A percentile compares a stretch with the other conserved stretches of the same genome.
These are phyloP conservation scores for Thelonectria rubi DNA, from an alignment of 2,329 filamentous ascomycete genomes.

Conservation along the genomic window DNA sequence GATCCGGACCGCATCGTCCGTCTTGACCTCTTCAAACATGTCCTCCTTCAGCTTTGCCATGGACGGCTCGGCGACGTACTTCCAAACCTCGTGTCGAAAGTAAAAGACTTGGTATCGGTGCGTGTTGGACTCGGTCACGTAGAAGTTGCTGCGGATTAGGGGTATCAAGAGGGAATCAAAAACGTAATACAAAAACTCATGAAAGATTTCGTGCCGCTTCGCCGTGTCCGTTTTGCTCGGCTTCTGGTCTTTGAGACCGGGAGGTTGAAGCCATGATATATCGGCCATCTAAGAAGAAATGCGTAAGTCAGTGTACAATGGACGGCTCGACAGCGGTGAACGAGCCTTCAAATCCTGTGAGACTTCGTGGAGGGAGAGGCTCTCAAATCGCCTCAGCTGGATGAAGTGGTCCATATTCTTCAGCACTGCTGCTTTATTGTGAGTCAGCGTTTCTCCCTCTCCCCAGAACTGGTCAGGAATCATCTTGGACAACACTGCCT, in stretches of 20 bases:
- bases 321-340: background rate
- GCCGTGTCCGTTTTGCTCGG: slow-evolving; percentile 74
- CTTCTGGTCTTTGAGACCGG: slow-evolving; percentile 58
- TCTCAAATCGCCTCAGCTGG: slow-evolving; percentile 81
- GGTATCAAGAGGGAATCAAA: slow-evolving; percentile 94
- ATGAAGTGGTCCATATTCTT: slow-evolving; percentile 81
- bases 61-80: slow-evolving; percentile 75
- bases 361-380: slow-evolving; percentile 79
- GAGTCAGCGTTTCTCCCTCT: slow-evolving; percentile 54
- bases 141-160: slow-evolving; percentile 86
- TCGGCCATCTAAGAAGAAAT: slow-evolving; percentile 63
- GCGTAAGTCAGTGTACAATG: background rate
- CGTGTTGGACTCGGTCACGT: slow-evolving; percentile 88
- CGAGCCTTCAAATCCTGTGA: slow-evolving; percentile 77
- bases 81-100: slow-evolving; percentile 95
- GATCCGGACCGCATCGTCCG: slow-evolving; percentile 63
- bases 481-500: slow-evolving; percentile 75
- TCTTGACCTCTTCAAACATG: slow-evolving; percentile 82
- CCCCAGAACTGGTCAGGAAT: slow-evolving; percentile 84
- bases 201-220: slow-evolving; percentile 81
- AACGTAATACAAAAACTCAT: slow-evolving; percentile 89
- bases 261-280: slow-evolving; percentile 77
- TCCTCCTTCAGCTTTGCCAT: slow-evolving; percentile 71
- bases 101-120: slow-evolving; percentile 88
- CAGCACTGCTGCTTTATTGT: slow-evolving; percentile 72